These are phyloP conservation scores for Malus hybrid DNA, from an alignment of 331 rosid genomes.

Conservation along the genomic window DNA sequence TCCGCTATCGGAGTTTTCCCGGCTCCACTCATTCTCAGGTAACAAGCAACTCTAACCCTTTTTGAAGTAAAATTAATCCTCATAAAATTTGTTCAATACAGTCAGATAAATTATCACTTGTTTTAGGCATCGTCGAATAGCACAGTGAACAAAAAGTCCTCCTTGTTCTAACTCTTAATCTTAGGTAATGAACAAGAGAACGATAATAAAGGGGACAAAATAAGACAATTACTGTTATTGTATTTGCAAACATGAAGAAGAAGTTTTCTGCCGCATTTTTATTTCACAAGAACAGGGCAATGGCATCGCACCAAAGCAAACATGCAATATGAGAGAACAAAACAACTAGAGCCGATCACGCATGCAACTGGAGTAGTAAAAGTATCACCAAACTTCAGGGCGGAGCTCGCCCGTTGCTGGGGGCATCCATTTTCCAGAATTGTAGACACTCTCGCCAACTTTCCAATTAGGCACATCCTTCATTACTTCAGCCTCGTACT, in stretches of 20 bases:
- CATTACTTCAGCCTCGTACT: conserved; percentile 95
- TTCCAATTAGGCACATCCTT: conserved; percentile 99
- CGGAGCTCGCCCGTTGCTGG: conserved; percentile 94
- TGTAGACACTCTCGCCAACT: conserved; percentile 86
- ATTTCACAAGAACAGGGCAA: conserved; percentile 34
- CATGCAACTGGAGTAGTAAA: conserved; percentile 14
- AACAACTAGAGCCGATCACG: conserved; percentile 13
- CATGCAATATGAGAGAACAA: conserved; percentile 19
- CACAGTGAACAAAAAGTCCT: not conserved
- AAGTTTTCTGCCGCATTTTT: conserved; percentile 38
- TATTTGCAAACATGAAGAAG: conserved; percentile 4
- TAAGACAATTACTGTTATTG: not conserved
- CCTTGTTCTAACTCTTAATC: not conserved
- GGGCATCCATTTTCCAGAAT: conserved; percentile 97
- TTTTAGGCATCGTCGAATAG: not conserved
- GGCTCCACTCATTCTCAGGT: not conserved
- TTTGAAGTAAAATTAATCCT: not conserved
- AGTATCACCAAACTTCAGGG: conserved; percentile 83
- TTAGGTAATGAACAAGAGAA: not conserved
- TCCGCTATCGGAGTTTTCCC: not conserved
- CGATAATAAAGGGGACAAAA: not conserved
- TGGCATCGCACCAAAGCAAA: conserved; percentile 19
- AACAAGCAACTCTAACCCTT: not conserved
- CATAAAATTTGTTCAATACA: not conserved
- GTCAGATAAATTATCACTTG: no score